These are phyloP conservation scores for Stachybotrys elegans DNA, from an alignment of 2,329 filamentous ascomycete species.

Conservation along the genomic window DNA sequence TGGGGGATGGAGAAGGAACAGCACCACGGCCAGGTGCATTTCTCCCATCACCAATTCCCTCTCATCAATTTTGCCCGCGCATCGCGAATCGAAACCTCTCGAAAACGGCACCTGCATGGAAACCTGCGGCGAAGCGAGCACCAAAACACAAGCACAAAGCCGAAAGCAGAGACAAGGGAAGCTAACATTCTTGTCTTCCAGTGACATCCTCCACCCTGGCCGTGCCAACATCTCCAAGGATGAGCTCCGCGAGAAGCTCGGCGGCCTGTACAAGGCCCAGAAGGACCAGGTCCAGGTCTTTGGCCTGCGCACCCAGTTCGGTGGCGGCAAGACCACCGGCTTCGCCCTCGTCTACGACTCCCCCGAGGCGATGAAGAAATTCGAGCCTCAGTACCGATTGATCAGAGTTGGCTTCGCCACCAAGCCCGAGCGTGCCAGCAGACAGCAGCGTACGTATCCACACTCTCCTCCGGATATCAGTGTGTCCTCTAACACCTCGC, in stretches of 20 bases:
- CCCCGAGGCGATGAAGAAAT: conserved; percentile 98
- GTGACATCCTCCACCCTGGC: conserved; percentile 99
- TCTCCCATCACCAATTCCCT: too few species aligned
- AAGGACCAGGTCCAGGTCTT: conserved; percentile 98
- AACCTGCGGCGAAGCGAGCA: too few species aligned
- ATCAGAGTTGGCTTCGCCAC: conserved; percentile 85
- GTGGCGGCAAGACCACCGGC: conserved; percentile 99
- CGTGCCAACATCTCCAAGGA: conserved; percentile 99
- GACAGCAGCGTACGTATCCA: conserved; percentile 91
- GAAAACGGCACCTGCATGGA: too few species aligned
- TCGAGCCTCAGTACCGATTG: conserved; percentile 97
- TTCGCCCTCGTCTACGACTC: conserved; percentile 99
- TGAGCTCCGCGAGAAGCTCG: conserved; percentile 92
- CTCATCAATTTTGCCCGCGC: too few species aligned
- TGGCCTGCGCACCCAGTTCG: conserved; percentile 96
- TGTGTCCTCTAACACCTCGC: conserved; percentile 4
- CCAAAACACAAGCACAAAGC: too few species aligned
- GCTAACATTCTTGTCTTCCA: conserved; percentile 33
- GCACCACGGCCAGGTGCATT: too few species aligned
- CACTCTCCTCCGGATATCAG: neutral
- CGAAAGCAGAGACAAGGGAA: too few species aligned
- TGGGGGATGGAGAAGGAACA: too few species aligned
- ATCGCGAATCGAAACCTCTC: too few species aligned
- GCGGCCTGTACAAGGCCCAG: conserved; percentile 94
- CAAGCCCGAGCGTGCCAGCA: conserved; percentile 96